Evolutionary conservation across 2,329 filamentous ascomycete species (phyloP).

Genomic region (Trichoderma semiorbis): DNA sequence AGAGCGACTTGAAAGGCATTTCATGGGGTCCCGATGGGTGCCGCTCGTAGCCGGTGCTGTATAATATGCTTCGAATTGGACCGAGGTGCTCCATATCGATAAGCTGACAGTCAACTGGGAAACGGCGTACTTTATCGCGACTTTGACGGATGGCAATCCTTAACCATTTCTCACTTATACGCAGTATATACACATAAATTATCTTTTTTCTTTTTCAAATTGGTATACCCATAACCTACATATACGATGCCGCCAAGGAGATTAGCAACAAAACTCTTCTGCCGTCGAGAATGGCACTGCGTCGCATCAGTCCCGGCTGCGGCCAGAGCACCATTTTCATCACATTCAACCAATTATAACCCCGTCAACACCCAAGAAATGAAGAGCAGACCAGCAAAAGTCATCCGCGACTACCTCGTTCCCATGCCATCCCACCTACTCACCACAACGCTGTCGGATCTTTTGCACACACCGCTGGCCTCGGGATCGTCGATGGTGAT

Average conservation of each 20-base stretch:
- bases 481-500: background rate
- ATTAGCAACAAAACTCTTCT: background rate
- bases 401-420: constrained; percentile 45
- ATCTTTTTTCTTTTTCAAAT: background rate
- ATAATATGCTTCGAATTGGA: background rate
- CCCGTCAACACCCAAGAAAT: constrained; percentile 23
- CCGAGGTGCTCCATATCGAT: background rate
- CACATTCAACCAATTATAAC: background rate
- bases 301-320: background rate
- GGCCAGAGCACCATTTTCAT: background rate
- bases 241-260: background rate
- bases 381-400: constrained; percentile 30
- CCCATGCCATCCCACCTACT: constrained; percentile 65
- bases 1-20: background rate
- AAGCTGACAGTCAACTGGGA: background rate
- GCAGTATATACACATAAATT: background rate
- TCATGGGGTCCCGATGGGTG: background rate
- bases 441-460: constrained; percentile 56
- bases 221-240: too few species aligned
- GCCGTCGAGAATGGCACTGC: background rate
- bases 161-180: background rate
- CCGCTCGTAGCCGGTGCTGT: background rate
- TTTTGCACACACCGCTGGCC: constrained; percentile 36
- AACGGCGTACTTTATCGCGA: background rate
- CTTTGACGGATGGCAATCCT: background rate